These are phyloP conservation scores for Trichoderma parareesei DNA, from an alignment of 495 filamentous ascomycete genomes.

Conservation along the genomic window DNA sequence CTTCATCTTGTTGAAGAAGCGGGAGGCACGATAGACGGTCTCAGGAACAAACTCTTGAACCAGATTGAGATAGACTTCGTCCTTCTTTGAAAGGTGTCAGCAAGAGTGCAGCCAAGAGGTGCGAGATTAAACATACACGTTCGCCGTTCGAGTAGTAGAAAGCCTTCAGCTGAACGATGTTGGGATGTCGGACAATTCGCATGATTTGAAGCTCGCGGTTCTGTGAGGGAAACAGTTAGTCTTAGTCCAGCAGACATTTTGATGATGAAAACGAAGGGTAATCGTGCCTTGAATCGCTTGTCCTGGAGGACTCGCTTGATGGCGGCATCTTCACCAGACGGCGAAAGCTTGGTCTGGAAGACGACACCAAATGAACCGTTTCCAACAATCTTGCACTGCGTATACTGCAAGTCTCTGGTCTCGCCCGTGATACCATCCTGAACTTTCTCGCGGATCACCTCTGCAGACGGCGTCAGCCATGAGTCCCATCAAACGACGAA, in stretches of 20 bases:
- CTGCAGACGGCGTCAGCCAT: constrained; percentile 34
- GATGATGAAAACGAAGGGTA: neutral
- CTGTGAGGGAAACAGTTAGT: constrained; percentile 46
- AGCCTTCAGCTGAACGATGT: constrained; percentile 96
- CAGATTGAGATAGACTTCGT: constrained; percentile 98
- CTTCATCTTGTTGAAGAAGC: constrained; percentile 99
- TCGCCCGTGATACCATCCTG: constrained; percentile 97
- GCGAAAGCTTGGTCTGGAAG: constrained; percentile 97
- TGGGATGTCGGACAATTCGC: constrained; percentile 96
- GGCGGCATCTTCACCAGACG: constrained; percentile 92
- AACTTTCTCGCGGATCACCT: constrained; percentile 97
- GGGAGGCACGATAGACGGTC: constrained; percentile 95
- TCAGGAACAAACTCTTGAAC: constrained; percentile 98
- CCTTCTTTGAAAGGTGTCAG: constrained; percentile 56
- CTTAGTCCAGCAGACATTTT: too few species aligned
- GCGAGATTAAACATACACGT: constrained; percentile 53
- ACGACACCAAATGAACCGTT: constrained; percentile 99
- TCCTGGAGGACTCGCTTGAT: constrained; percentile 98
- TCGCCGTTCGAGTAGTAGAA: constrained; percentile 99
- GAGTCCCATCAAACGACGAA: neutral
- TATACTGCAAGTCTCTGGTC: constrained; percentile 92
- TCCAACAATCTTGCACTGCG: constrained; percentile 99
- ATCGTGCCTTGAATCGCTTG: constrained; percentile 90
- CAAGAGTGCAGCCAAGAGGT: neutral
- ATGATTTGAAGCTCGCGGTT: constrained; percentile 99